Evolutionary conservation across 192 early-diverging fungal species (phyloP).

Genomic region (Funneliformis geosporum): DNA sequence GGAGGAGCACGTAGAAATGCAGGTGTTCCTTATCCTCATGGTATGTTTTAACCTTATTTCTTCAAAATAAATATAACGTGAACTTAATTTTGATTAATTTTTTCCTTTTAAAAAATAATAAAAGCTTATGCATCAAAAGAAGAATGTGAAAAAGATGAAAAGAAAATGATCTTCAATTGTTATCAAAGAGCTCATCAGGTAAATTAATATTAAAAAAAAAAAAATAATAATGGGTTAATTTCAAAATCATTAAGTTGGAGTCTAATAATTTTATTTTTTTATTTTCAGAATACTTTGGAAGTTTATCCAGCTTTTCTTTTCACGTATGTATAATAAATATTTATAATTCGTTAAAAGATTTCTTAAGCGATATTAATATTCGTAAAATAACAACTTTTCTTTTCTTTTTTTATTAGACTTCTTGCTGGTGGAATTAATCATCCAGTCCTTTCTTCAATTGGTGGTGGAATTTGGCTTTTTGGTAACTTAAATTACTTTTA

Average conservation of each 20-base stretch:
- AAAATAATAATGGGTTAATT: not conserved
- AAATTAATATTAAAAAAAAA: not conserved
- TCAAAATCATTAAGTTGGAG: not conserved
- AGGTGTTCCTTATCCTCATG: constrained; percentile 64
- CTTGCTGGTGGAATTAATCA: constrained; percentile 53
- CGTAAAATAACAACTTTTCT: not conserved
- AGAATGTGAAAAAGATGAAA: constrained; percentile 63
- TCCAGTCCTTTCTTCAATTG: constrained; percentile 54
- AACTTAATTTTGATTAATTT: not conserved
- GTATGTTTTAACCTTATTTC: constrained; percentile 36
- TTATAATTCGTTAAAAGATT: not conserved
- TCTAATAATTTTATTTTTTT: not conserved
- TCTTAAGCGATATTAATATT: not conserved
- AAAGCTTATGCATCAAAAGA: constrained; percentile 59
- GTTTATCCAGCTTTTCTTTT: constrained; percentile 52
- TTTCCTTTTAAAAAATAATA: not conserved
- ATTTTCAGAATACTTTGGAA: constrained; percentile 67
- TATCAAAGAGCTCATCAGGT: constrained; percentile 59
- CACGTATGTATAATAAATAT: constrained; percentile 7
- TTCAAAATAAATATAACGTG: too few relatives aligned
- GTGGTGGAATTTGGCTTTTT: constrained; percentile 54
- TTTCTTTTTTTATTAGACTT: constrained; percentile 49
- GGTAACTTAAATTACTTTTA: not conserved
- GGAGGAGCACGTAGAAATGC: constrained; percentile 62
- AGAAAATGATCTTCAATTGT: constrained; percentile 76